Base-by-base conservation (phyloP, 2,329 filamentous ascomycete genomes). In the Exserohilum turcica region DNA sequence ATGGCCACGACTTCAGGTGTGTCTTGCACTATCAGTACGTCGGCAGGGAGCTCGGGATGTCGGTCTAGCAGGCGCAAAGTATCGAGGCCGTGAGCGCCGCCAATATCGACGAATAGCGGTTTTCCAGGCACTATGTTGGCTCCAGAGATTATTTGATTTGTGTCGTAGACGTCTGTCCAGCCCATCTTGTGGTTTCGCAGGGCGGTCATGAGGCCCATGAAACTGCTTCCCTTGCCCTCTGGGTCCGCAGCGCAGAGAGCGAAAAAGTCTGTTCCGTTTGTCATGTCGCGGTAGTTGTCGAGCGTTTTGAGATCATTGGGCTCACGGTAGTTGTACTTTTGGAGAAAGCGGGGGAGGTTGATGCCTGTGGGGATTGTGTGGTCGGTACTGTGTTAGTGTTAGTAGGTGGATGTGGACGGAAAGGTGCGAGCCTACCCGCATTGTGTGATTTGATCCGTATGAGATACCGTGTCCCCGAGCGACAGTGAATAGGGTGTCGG, bases 231-330 rank as follows among this genome's bases (percentile, higher is more conserved):
- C 15, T 47, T 47, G 7, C 43, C 49, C 13, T 42, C 43, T n/a
- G 48, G 48, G 15, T 52, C 36, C 3, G 43, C 43, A 8, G 43
- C 43, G 24, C 49, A 52, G 6, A 32, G 18, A 15, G 49, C 29
- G 13, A 40, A 40, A 16, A 52, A 36, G 31, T 52, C 49, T 10
- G 43, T 42, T 2, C 49, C 49, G 21, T 39, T 39, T 2, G 29
- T 48, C 49, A 52, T 48, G 8, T 52, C 49, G 29, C 49, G 31
- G 31, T 52, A 52, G 37, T 52, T 52, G n/a, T 52, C 49, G 13
- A 48, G 31, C 3, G 38, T 15, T 3, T 32, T 27, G 2, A 47
- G 31, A 21, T 52, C 49, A 10, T 42, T 29, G 10, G 49, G 49
- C 27, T 48, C 49, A 18, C 43, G 18, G 18, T 52, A 52, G 2